These are phyloP conservation scores for Pyrus hybrid DNA, from an alignment of 331 rosid species.

Conservation along the genomic window DNA sequence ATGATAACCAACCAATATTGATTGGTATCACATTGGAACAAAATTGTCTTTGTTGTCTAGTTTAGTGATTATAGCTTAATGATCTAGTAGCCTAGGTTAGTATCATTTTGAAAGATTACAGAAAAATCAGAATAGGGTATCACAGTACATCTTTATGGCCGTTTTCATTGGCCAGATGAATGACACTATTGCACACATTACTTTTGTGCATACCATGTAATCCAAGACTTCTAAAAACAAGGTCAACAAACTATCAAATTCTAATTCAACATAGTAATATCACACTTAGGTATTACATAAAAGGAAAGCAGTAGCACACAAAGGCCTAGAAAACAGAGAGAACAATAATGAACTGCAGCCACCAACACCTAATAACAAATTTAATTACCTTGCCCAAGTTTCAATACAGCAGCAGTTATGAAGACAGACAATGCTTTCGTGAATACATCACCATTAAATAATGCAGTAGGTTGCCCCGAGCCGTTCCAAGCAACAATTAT, in stretches of 20 bases:
- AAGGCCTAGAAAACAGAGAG: background rate
- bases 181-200: background rate
- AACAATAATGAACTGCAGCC: background rate
- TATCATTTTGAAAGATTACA: background rate
- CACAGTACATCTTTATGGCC: background rate
- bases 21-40: background rate
- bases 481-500: slow-evolving; percentile 94
- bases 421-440: slow-evolving; percentile 87
- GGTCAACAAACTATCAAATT: background rate
- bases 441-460: slow-evolving; percentile 63
- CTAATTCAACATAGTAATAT: background rate
- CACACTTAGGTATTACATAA: background rate
- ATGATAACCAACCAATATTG: background rate
- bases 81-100: background rate
- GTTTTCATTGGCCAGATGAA: background rate
- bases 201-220: background rate
- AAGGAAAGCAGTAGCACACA: background rate
- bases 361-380: background rate
- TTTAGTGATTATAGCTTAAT: background rate
- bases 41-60: background rate
- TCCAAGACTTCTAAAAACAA: background rate
- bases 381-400: slow-evolving; percentile 84
- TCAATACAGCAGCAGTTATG: slow-evolving; percentile 92
- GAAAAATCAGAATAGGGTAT: background rate
- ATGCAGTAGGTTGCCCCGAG: slow-evolving; percentile 62